A percentile compares a stretch with the other conserved stretches of the same genome.
phyloP scores from a whole-genome alignment of 225 moss, liverwort and hornwort genomes.

The Rhytidiadelphus loreus region DNA sequence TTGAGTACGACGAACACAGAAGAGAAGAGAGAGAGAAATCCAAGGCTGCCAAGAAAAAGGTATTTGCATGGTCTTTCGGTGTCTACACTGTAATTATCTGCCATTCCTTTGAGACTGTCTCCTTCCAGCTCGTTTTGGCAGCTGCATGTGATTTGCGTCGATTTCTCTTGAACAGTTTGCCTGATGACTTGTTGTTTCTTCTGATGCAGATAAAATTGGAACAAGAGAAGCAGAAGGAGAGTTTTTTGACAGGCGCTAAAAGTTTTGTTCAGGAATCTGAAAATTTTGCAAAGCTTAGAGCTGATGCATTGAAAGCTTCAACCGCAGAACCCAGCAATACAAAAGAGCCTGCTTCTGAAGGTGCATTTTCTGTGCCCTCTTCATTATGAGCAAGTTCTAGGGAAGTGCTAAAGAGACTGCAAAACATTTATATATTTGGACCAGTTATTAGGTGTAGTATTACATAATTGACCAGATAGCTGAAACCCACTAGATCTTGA shows the following conservation, averaged over 20 bases:
- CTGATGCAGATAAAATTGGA: conserved; percentile 34
- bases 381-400: neutral
- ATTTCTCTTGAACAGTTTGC: neutral
- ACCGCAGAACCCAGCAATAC: conserved; percentile 7
- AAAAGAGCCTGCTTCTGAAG: conserved; percentile 15
- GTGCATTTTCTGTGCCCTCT: neutral
- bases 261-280: conserved; percentile 27
- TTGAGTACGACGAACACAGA: conserved; percentile 27
- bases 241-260: conserved; percentile 23
- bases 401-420: neutral
- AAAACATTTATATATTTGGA: neutral
- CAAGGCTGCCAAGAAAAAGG: conserved; percentile 56
- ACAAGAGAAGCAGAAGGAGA: conserved; percentile 37
- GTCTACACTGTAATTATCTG: neutral
- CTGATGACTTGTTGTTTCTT: neutral
- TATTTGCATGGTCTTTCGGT: neutral
- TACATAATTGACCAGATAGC: neutral
- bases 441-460: neutral
- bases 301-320: conserved; percentile 18
- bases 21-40: conserved; percentile 47
- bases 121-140: neutral
- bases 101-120: neutral
- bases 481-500: neutral
- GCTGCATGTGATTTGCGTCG: neutral
- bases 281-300: conserved; percentile 29